Evolutionary conservation across 371 early-diverging fungal species (phyloP).

Genomic region (Dichotomocladium elegans): DNA sequence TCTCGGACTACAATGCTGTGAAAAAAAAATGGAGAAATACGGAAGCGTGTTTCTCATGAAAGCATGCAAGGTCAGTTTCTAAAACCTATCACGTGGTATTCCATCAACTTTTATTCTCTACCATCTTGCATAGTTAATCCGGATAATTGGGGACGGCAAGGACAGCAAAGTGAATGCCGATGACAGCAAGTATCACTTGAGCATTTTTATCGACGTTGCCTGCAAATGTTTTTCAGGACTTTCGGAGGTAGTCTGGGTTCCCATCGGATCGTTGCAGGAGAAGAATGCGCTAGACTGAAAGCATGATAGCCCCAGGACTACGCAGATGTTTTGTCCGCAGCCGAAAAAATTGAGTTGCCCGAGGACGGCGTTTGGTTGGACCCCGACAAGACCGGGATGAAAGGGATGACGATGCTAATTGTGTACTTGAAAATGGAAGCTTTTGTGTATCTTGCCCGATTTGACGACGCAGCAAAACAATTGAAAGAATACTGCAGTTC

Average conservation of each 20-base stretch:
- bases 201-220: neutral
- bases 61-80: conserved; percentile 4
- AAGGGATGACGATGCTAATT: neutral
- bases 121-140: too few relatives aligned
- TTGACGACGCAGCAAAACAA: neutral
- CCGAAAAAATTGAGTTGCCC: too few relatives aligned
- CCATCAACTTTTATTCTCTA: neutral
- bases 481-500: neutral
- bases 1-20: conserved; percentile 11
- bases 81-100: neutral
- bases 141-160: neutral
- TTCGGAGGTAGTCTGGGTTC: neutral
- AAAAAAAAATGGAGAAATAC: neutral
- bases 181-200: neutral
- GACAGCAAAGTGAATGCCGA: neutral
- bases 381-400: neutral
- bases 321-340: too few relatives aligned
- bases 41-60: conserved; percentile 1
- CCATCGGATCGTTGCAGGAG: too few relatives aligned
- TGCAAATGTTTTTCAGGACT: neutral
- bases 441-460: neutral
- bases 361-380: too few relatives aligned
- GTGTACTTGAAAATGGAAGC: conserved; percentile 2
- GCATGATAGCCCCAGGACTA: too few relatives aligned
- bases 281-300: too few relatives aligned